Conservation (phyloP, 164 flowering plant species). For the Warburgia ugandensis region DNA sequence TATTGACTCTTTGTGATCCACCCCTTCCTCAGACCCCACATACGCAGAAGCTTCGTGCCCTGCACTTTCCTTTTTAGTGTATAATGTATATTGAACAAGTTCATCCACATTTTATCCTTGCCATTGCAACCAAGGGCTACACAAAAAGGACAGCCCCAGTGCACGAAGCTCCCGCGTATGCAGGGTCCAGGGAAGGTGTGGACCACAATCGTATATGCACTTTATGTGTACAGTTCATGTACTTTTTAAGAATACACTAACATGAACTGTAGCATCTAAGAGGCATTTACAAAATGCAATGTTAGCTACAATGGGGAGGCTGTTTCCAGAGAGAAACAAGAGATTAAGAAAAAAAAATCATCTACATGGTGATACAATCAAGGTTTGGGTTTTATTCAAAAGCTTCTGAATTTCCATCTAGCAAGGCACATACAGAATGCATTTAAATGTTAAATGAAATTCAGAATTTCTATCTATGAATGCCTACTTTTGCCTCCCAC, state of each 20-base stretch:
- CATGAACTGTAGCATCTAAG: not conserved
- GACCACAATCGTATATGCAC: not conserved
- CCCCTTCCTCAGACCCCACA: no score
- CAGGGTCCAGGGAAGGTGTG: no score
- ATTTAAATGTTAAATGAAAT: not conserved
- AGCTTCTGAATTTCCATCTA: not conserved
- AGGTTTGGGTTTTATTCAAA: not conserved
- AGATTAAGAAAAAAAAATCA: not conserved
- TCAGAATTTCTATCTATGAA: constrained; percentile 12
- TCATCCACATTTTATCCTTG: not conserved
- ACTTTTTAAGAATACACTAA: not conserved
- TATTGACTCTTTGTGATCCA: no score
- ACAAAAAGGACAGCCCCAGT: not conserved
- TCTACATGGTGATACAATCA: not conserved
- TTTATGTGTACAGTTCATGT: not conserved
- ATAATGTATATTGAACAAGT: not conserved
- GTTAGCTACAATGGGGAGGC: not conserved
- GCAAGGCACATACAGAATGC: not conserved
- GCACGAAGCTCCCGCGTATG: no score
- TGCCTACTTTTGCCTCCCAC: constrained; percentile 26
- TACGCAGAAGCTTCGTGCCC: no score
- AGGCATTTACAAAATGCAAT: not conserved
- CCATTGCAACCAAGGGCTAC: not conserved
- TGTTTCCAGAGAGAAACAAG: not conserved
- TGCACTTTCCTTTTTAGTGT: no score